Evolutionary conservation across 352 stramenopile species (phyloP).

Genomic region (Phytophthora agathidicida): DNA sequence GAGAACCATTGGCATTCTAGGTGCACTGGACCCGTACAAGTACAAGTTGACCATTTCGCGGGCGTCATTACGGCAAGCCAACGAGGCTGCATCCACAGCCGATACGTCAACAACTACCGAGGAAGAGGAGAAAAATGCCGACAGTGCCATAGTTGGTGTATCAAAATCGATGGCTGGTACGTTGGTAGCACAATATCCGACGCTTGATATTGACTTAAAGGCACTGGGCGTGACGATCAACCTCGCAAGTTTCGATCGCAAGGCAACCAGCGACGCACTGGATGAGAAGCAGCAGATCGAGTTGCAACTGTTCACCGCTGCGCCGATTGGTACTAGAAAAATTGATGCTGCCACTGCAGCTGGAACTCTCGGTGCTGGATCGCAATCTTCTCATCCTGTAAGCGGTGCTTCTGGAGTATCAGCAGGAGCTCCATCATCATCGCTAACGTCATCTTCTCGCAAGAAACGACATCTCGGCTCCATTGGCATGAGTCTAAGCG

Average conservation of each 20-base stretch:
- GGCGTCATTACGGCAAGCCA: slow-evolving; percentile 69
- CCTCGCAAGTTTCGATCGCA: slow-evolving; percentile 58
- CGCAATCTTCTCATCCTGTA: slow-evolving; percentile 34
- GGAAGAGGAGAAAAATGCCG: slow-evolving; percentile 17
- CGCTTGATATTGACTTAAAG: slow-evolving; percentile 63
- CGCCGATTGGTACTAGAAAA: slow-evolving; percentile 84
- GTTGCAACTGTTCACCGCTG: slow-evolving; percentile 83
- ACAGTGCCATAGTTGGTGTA: slow-evolving; percentile 14
- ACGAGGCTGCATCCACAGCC: slow-evolving; percentile 53
- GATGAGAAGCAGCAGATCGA: slow-evolving; percentile 91
- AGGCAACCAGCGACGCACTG: slow-evolving; percentile 60
- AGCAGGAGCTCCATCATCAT: slow-evolving; percentile 17
- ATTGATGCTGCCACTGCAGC: slow-evolving; percentile 34
- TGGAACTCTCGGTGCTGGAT: slow-evolving; percentile 28
- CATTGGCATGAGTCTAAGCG: slow-evolving; percentile 32
- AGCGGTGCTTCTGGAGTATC: slow-evolving; percentile 28
- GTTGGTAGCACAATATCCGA: slow-evolving; percentile 44
- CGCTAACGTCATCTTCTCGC: slow-evolving; percentile 23
- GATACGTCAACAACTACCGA: slow-evolving; percentile 23
- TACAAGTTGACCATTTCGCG: slow-evolving; percentile 89
- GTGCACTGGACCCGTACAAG: slow-evolving; percentile 96
- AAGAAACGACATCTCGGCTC: slow-evolving; percentile 35
- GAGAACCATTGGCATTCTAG: slow-evolving; percentile 96
- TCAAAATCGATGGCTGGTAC: slow-evolving; percentile 17
- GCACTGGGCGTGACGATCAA: slow-evolving; percentile 62